Evolutionary conservation across 1,284 basidiomycete species (phyloP), one percentile per base, ranked within the genome.

Genomic region (Leccinum colubrinum): DNA sequence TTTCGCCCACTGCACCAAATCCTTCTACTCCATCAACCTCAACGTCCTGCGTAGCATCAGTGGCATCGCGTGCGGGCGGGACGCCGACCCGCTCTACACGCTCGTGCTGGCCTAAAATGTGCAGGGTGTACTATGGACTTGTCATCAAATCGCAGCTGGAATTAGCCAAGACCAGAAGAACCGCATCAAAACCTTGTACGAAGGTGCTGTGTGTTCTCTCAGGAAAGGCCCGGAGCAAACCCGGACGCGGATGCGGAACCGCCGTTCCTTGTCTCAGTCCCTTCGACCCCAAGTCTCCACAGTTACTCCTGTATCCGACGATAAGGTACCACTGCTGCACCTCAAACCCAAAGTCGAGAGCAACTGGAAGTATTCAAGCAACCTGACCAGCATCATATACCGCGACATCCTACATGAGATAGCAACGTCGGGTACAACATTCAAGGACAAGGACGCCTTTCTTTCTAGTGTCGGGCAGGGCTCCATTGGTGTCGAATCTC

Each of bases 391-490:
- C 25, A 27, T 27, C 25, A 27, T 27, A 27, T 27, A 27, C 25
- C 25, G 25, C 25, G 25, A 27, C 25, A 27, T 27, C 25, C 25
- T 27, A 27, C 25, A 27, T 27, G 25, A 27, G 25, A 98, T 99
- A 69, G 97, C 25, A 27, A 27, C 25, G 25, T 27, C 25, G 25
- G 25, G 25, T 27, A 27, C 25, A 27, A 27, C 25, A 27, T 27
- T 27, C 25, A 27, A 27, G 25, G 25, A 27, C 25, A 25, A 25
- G 25, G 98, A 98, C 70, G 97, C 97, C 1, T 85, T 99, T 39
- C 85, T 98, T 54, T 99, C 97, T 53, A 97, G 97, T 77, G 97
- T 98, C 61, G 97, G 97, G 62, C 96, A 95, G 75, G 97, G 94
- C 27, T 97, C 95, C 3, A 99, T 99, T 71, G 97, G 97, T 67